phyloP scores from a whole-genome alignment of 2,329 filamentous ascomycete genomes.

The Bimuria novae-zelandiae region DNA sequence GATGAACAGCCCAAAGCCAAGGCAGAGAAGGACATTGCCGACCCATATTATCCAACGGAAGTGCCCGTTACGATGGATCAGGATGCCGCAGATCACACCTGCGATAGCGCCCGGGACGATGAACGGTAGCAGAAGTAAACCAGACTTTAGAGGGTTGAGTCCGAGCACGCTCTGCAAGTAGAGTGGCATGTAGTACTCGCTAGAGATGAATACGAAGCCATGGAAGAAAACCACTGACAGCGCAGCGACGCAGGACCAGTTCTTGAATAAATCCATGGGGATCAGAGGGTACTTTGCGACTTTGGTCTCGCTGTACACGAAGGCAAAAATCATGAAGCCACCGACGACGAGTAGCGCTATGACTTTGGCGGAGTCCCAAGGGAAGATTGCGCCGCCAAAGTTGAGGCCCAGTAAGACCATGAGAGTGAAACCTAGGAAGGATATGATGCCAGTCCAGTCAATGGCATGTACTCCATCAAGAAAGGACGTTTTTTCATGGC shows the following conservation, averaged over 20 bases:
- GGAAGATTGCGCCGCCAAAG: constrained; percentile 58
- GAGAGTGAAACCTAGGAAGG: constrained; percentile 56
- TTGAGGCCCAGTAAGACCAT: constrained; percentile 60
- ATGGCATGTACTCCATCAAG: constrained; percentile 55
- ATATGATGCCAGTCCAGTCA: constrained; percentile 59
- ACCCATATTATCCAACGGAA: constrained; percentile 48
- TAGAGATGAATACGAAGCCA: constrained; percentile 57
- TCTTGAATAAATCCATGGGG: constrained; percentile 65
- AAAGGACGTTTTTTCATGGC: constrained; percentile 59
- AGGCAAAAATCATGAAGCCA: constrained; percentile 52
- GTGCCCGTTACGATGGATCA: constrained; percentile 52
- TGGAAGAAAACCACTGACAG: constrained; percentile 57
- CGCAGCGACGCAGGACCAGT: constrained; percentile 61
- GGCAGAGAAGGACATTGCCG: constrained; percentile 36
- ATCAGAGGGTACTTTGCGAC: constrained; percentile 71
- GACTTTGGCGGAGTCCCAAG: constrained; percentile 60
- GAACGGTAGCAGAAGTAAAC: constrained; percentile 66
- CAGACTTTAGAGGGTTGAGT: constrained; percentile 64
- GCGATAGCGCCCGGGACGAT: constrained; percentile 52
- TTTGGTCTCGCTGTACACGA: constrained; percentile 66
- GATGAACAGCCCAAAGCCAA: constrained; percentile 45
- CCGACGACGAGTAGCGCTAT: constrained; percentile 61
- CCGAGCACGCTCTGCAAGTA: constrained; percentile 73
- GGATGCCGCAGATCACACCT: constrained; percentile 53
- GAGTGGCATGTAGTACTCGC: constrained; percentile 72